Evolutionary conservation across 176 grass and related monocot species (phyloP), one percentile per base, ranked within the genome.

Genomic region (Dactylis glomerata): DNA sequence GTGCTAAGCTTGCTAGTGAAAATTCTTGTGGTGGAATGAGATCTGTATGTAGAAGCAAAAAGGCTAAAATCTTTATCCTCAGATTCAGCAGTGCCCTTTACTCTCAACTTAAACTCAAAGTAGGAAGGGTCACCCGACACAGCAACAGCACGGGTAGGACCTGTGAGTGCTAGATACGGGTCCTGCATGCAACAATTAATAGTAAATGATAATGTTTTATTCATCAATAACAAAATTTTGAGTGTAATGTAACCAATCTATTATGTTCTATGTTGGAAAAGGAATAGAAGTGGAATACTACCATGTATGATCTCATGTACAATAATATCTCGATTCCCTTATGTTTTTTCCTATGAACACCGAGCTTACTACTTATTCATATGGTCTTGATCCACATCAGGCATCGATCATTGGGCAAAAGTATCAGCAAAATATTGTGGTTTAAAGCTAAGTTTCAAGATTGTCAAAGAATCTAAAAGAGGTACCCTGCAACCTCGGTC

Each of bases 1-100:
- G 19, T 56, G 74, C 74, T 76, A 37, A 76, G 74, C 74, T 36
- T 76, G 74, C 50, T 76, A 16, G 32, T 56, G 31, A 61, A 61
- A 14, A 61, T 61, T 28, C 57, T 61, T 23, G 12, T 27, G 24
- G 26, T 0, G 24, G 1, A 6, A 27, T 5, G 4, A 59, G 23
- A 13, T 6, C 11, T 28, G 57, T 28, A 28, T 28, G 24, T 61
- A 28, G 57, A 61, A 61, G 27, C 57, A 61, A 61, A 28, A 61
- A 61, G 24, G 57, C 57, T 61, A 14, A 28, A 28, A 61, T 28
- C 24, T 61, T 61, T 61, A 28, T 61, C 57, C 57, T 61, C 57
- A 0, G 57, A 61, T 61, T 61, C 57, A 28, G 57, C 1, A 6
- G 24, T 61, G 57, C 57, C 57, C 57, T 61, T 61, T 27, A 61